Percentiles rank a stretch among this genome's conserved stretches.
Evolutionary conservation across 2,329 filamentous ascomycete species (phyloP).

Genomic region (Cercospora janseana): DNA sequence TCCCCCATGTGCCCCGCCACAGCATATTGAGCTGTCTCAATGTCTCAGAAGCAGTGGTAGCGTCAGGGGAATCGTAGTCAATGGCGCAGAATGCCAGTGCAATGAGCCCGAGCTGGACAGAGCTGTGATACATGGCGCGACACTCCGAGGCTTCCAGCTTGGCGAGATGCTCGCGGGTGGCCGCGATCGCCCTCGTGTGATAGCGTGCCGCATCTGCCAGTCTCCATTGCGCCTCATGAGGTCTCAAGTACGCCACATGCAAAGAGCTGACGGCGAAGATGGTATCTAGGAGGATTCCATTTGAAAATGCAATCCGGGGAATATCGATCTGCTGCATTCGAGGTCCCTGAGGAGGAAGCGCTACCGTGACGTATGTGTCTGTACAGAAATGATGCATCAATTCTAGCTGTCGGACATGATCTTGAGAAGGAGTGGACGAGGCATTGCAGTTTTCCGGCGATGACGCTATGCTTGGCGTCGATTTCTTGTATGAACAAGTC

Average conservation of each 20-base stretch:
- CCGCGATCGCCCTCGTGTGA: conserved; percentile 20
- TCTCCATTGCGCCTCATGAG: conserved; percentile 14
- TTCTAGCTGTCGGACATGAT: conserved; percentile 26
- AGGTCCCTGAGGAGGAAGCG: conserved; percentile 9
- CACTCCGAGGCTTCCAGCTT: conserved; percentile 21
- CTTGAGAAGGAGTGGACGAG: not conserved
- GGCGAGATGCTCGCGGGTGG: conserved; percentile 18
- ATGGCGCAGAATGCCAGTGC: conserved; percentile 22
- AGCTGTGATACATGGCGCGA: conserved; percentile 22
- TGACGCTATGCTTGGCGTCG: conserved; percentile 15
- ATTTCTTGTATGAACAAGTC: conserved; percentile 25
- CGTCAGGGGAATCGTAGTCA: conserved; percentile 10
- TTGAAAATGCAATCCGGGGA: conserved; percentile 23
- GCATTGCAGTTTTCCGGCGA: conserved; percentile 17
- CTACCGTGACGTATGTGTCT: conserved; percentile 21
- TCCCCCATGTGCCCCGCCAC: conserved; percentile 24
- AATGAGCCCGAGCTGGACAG: conserved; percentile 23
- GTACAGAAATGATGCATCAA: conserved; percentile 29
- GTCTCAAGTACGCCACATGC: conserved; percentile 24
- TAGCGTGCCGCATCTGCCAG: conserved; percentile 24
- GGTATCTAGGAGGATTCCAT: conserved; percentile 26
- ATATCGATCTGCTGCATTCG: conserved; percentile 19
- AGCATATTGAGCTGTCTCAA: conserved; percentile 17
- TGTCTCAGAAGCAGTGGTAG: conserved; percentile 20
- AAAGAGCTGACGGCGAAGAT: conserved; percentile 27